Base-by-base conservation (phyloP, 208 protist genomes). In the Acanthamoeba sp. region DNA sequence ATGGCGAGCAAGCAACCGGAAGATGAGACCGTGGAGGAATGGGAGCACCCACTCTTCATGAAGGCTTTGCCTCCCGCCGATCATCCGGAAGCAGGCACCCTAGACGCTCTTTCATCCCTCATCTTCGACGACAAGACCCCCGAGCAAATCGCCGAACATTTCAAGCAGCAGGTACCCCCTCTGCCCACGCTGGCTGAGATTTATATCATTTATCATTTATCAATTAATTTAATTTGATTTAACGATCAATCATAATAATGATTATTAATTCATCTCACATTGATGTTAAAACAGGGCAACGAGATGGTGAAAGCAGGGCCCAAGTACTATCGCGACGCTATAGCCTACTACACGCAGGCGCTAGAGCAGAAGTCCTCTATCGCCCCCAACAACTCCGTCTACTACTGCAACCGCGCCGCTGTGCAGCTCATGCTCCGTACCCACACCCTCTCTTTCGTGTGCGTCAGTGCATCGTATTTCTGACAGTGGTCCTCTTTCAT, bases 351-450 rank as follows among this genome's bases (percentile, higher is more conserved):
- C 89, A 93, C 89, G 20, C 55, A 27, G 40, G 93, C 76, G 10
- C 42, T 95, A 6, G 50, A 95, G 16, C 52, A 57, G 36, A 93
- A 95, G 55, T 91, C 62, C 14, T 66, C 62, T 34, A 84, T 76
- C 18, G 50, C 40, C 9, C 12, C 29, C 34, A 64, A 90, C 52
- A 91, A 92, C 42, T 80, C 80, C 14, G 62, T 71, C 27, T 64
- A 90, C 36, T 76, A 66, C 27, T n/a, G 76, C 85, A 95, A 95
- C 85, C 57, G 93, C 18, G 93, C 93, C 10, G 32, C 32, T 10
- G 93, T 93, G 48, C 85, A 93, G 27, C 85, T 95, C 38, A 73
- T 62, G 69, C 38, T 93, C n/a, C 48, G 94, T 14, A 97, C 94
- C 50, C 27, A 3, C 20, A 73, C 34, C n/a, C 29, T 1, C 16